Base-by-base conservation (phyloP, 208 protist genomes). In the Cochliopodium minus region DNA sequence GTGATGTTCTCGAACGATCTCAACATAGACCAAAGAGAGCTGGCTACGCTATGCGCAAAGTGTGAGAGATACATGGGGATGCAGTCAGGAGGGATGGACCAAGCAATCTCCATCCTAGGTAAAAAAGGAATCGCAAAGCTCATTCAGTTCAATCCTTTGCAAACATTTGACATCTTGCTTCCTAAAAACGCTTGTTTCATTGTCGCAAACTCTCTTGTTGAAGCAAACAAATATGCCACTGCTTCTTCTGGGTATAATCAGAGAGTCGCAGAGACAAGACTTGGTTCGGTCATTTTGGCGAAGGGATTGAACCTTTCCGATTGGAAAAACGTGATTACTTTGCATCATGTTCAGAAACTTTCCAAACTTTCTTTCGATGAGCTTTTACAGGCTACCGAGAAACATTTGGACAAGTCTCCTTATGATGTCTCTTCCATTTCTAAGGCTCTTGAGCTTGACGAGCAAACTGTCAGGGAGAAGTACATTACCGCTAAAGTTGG, bases 1-100 rank as follows among this genome's bases (percentile, higher is more conserved):
- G 61, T 62, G 42, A 36, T 15, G 13, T 10, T 53, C 26, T 40
- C 28, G 17, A 2, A 13, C 20, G 17, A n/a, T 9, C 10, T 5
- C 20, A 57, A 26, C 2, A 46, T 36, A 17, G 59, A 17, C 33
- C 53, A 54, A 66, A 53, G 25, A 22, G 59, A 60, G n/a, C 60
- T 64, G 10, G 58, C 43, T 11, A 36, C 34, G 11, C 42, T 58
- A 4, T 50, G 23, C 34, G 61, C 54, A 39, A 69, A 59, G 7
- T 42, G 32, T 39, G 69, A 73, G 29, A 43, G 52, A 28, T 73
- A 45, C 39, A 52, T 67, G 23, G 66, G 66, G 23, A 47, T 73
- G 33, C 57, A 73, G 30, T 40, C 39, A 49, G 69, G 69, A 22
- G 69, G 69, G 10, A 73, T 73, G 69, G 69, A 73, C 30, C 69